Conservation (phyloP, 164 flowering plant species). For the Annona cherimola region DNA sequence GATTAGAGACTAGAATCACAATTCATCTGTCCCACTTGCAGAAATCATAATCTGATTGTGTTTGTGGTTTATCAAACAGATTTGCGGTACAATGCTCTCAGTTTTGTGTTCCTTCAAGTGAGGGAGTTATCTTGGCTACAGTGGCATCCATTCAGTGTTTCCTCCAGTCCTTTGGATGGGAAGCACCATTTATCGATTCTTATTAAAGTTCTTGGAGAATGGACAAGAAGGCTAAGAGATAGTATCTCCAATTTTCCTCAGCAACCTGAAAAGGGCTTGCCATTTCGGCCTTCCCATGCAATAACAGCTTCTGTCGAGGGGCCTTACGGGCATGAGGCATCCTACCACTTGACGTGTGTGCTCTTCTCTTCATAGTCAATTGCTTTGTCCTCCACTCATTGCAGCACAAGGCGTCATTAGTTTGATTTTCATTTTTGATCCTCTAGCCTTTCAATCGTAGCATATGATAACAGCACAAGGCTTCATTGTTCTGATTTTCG, state of each 20-base stretch:
- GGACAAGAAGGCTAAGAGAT: conserved; percentile 67
- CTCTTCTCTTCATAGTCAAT: neutral
- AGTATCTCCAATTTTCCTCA: conserved; percentile 28
- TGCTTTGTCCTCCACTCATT: neutral
- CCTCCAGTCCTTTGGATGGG: conserved; percentile 93
- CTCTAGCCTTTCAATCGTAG: neutral
- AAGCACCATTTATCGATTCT: conserved; percentile 64
- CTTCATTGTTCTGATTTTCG: neutral
- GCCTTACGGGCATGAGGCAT: conserved; percentile 85
- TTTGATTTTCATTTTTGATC: too few species aligned
- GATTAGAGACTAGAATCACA: neutral
- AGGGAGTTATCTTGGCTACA: conserved; percentile 81
- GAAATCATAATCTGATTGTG: neutral
- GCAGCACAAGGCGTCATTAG: neutral
- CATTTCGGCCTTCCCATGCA: conserved; percentile 20
- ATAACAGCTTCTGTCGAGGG: conserved; percentile 86
- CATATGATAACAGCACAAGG: neutral
- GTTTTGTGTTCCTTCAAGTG: conserved; percentile 75
- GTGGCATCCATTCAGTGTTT: conserved; percentile 97
- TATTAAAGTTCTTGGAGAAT: conserved; percentile 82
- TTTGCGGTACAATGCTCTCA: conserved; percentile 76
- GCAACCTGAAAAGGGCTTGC: conserved; percentile 16
- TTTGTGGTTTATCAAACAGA: conserved; percentile 27
- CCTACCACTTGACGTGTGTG: conserved; percentile 74
- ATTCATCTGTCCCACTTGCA: neutral